These are phyloP conservation scores for Grifola frondosa DNA, from an alignment of 1,284 basidiomycete genomes.

Conservation along the genomic window DNA sequence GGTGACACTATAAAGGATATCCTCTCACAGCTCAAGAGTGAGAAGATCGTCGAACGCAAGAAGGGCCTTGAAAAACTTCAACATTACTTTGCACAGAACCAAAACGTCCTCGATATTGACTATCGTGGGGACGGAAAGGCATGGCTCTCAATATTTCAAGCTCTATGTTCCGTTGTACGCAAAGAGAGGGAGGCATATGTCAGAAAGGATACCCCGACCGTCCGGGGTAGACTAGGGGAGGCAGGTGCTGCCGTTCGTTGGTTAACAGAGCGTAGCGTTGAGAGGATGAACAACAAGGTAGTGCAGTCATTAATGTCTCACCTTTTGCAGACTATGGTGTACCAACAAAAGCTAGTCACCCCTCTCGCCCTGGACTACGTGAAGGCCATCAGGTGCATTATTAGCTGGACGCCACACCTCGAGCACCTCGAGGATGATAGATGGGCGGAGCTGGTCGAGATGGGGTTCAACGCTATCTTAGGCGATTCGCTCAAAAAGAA, in stretches of 20 bases:
- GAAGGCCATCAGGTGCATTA: slow-evolving; percentile 69
- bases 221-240: slow-evolving; percentile 62
- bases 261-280: slow-evolving; percentile 60
- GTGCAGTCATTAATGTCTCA: slow-evolving; percentile 63
- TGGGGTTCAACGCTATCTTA: slow-evolving; percentile 78
- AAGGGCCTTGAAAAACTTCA: slow-evolving; percentile 63
- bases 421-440: slow-evolving; percentile 65
- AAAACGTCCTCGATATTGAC: slow-evolving; percentile 54
- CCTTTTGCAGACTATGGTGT: slow-evolving; percentile 61
- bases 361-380: slow-evolving; percentile 79
- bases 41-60: slow-evolving; percentile 73
- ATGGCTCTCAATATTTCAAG: slow-evolving; percentile 76
- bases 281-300: slow-evolving; percentile 53
- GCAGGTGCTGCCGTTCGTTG: slow-evolving; percentile 68
- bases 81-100: slow-evolving; percentile 57
- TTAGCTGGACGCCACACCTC: slow-evolving; percentile 73
- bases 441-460: slow-evolving; percentile 71
- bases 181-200: slow-evolving; percentile 57
- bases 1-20: slow-evolving; percentile 45
- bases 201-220: slow-evolving; percentile 52
- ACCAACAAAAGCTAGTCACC: slow-evolving; percentile 55
- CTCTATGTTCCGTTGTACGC: slow-evolving; percentile 65
- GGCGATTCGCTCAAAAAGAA: slow-evolving; percentile 52
- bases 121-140: slow-evolving; percentile 43
- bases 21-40: slow-evolving; percentile 55